phyloP scores from a whole-genome alignment of 495 filamentous ascomycete genomes.

The Emericellopsis terricola region DNA sequence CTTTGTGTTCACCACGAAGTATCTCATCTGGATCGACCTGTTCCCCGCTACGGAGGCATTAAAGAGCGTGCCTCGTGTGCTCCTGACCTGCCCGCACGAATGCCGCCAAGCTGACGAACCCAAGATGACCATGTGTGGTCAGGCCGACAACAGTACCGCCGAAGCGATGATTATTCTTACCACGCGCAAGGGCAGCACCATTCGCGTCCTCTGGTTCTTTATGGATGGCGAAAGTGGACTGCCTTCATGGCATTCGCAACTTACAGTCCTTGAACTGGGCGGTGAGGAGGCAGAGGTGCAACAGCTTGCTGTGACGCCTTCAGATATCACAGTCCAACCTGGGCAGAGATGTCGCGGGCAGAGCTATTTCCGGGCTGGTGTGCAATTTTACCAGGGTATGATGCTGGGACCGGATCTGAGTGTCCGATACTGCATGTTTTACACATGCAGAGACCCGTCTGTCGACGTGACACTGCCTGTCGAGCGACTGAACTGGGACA shows the following conservation, averaged over 20 bases:
- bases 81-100: conserved; percentile 1
- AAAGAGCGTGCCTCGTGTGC: too few species aligned
- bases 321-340: too few species aligned
- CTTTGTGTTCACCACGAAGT: conserved; percentile 31
- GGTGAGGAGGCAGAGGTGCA: conserved; percentile 7
- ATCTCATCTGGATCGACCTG: conserved; percentile 1
- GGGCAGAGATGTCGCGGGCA: too few species aligned
- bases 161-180: conserved; percentile 10
- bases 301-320: conserved; percentile 2
- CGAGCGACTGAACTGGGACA: conserved; percentile 3
- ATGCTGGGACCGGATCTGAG: conserved; percentile 8
- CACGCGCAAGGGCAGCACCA: conserved; percentile 5
- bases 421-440: conserved; percentile 3
- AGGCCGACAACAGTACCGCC: neutral
- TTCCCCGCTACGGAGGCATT: too few species aligned
- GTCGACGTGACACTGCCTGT: conserved; percentile 5
- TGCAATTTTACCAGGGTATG: conserved; percentile 10
- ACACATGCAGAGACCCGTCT: neutral
- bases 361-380: conserved; percentile 1
- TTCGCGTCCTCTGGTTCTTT: conserved; percentile 17
- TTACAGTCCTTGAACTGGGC: neutral
- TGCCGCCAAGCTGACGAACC: neutral
- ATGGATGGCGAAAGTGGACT: conserved; percentile 7
- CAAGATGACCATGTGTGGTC: neutral
- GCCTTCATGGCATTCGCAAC: conserved; percentile 4